Evolutionary conservation across 805 yeast species (phyloP), one percentile per base, ranked within the genome.

Genomic region (Lachancea kluyveri): DNA sequence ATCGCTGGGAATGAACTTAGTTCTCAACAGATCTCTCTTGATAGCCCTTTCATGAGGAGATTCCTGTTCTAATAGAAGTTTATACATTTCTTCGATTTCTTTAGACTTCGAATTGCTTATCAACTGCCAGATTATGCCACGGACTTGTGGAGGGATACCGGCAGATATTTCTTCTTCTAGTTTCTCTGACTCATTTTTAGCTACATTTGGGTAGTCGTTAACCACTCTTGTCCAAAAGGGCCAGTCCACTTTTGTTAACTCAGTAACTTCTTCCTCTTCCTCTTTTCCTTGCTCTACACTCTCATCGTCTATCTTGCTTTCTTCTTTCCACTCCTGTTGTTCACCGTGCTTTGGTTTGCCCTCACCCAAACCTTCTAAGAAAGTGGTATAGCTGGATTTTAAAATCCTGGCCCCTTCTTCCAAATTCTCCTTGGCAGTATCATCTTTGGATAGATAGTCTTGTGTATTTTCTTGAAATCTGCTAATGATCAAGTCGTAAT

Each of bases 71-170:
- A 77, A 56, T 24, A 70, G 49, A 3, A 55, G 48, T 8, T 44
- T 38, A 39, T 55, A 65, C 10, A 45, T 38, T 6, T 48, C 54
- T 16, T 57, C 59, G 28, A 58, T 54, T 37, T 61, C 65, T 30
- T 70, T 67, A 20, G 80, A 75, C 48, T 88, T 88, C 6, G 94
- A 79, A 40, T 77, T 74, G 11, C 95, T 71, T 35, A 87, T 79
- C 30, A 86, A 65, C 60, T 88, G 96, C 98, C 98, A 90, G 13
- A 90, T 72, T 42, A 88, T 77, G 2, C 96, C 95, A 41, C 97
- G 66, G 30, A 90, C 68, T 41, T 82, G 92, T 26, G 70, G 62
- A 9, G 98, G 97, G 24, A 90, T 78, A 29, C 97, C 97, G 7
- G 63, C 61, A 13, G 79, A 68, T 12, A 92, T 72, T 26, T 81